phyloP scores from a whole-genome alignment of 352 stramenopile genomes.

The Pythium pyrilobum region DNA sequence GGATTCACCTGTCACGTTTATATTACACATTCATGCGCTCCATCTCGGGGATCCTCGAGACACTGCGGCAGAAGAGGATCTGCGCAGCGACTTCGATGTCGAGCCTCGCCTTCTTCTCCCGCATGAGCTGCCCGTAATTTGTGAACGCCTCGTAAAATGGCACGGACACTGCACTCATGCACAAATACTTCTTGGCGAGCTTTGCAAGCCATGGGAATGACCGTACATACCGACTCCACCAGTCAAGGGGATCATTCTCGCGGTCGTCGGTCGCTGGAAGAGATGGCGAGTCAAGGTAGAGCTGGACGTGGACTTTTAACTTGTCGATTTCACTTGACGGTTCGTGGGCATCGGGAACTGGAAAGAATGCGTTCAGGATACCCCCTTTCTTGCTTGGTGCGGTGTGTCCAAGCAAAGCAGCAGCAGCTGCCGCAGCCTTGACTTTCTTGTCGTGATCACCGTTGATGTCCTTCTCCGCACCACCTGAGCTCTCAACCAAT shows the following conservation, averaged over 20 bases:
- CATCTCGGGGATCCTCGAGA: constrained; percentile 78
- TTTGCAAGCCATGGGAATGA: constrained; percentile 62
- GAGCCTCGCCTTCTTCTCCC: constrained; percentile 67
- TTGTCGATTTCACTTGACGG: constrained; percentile 44
- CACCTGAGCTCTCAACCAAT: constrained; percentile 27
- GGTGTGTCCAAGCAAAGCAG: constrained; percentile 2
- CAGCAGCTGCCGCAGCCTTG: constrained; percentile 18
- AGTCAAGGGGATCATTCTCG: constrained; percentile 77
- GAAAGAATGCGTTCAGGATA: constrained; percentile 61
- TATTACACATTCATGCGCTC: constrained; percentile 69
- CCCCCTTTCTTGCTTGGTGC: constrained; percentile 27
- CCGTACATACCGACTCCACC: constrained; percentile 74
- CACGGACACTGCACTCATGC: constrained; percentile 68
- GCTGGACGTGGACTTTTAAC: constrained; percentile 57
- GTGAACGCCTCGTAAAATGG: constrained; percentile 77
- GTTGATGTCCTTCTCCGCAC: constrained; percentile 21
- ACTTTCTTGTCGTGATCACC: constrained; percentile 26
- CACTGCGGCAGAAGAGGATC: constrained; percentile 75
- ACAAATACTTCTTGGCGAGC: constrained; percentile 70
- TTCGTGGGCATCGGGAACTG: constrained; percentile 35
- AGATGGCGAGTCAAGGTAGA: constrained; percentile 66
- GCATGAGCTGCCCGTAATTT: constrained; percentile 72
- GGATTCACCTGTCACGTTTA: too few relatives aligned
- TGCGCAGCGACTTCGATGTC: constrained; percentile 76
- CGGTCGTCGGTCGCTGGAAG: constrained; percentile 58